Evolutionary conservation across 208 protist genomes (phyloP), one percentile per base, ranked within the genome.

Genomic region (Wallacemonas sp.): DNA sequence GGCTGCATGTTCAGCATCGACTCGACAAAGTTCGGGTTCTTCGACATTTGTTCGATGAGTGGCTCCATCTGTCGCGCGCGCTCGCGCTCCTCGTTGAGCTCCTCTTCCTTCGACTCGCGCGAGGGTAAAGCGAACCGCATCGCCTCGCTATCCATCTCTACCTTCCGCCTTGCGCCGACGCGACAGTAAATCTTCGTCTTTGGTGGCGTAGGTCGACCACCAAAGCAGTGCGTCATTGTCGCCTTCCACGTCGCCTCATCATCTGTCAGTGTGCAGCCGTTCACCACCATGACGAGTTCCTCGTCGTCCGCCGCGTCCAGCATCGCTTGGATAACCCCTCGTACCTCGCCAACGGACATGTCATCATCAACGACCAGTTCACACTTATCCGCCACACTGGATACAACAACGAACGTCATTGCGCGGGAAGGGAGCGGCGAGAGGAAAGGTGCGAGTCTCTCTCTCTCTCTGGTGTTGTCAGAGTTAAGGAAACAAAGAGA

Each of bases 261-360:
- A 24, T 91, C 63, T 2, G 52, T 58, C 10, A 95, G 41, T 1
- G 70, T 48, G 60, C 83, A 81, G 26, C 89, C 89, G 12, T 83
- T 80, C 3, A 94, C 68, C 26, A 63, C 71, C 58, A 91, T 76
- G 4, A 55, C 63, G 26, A 72, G 27, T 8, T 53, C 45, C 6
- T 74, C 68, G 19, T 74, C 58, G 10, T 85, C 75, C 2, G 67
- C 63, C 24, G 67, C 61, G 41, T 78, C 78, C 1, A 94, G 59
- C 81, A 95, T 87, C 10, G 71, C 79, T 12, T 46, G 58, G 22
- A 89, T 66, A 15, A 95, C 44, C 1, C 74, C 78, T 19, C 80
- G 81, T n/a, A 92, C 83, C 24, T 95, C 89, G 0, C 66, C 85
- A 17, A 92, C 77, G 0, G 77, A 82, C 84, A 90, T 89, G 13